These are phyloP conservation scores for Gossypium longicalyx DNA, from an alignment of 345 rosid species.

Conservation along the genomic window DNA sequence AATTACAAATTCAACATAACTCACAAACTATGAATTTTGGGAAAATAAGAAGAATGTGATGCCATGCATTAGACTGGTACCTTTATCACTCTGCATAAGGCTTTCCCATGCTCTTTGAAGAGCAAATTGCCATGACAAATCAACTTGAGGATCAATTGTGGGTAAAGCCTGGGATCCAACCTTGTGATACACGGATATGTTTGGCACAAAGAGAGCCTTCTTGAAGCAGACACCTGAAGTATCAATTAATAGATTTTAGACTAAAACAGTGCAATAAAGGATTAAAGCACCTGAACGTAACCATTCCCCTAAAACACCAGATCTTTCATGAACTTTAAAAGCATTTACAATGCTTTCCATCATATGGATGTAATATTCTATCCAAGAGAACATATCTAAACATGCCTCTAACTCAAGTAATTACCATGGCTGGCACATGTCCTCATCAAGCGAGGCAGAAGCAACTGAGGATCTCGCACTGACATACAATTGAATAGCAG, in stretches of 20 bases:
- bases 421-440: constrained; percentile 54
- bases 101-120: constrained; percentile 82
- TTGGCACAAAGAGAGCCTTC: constrained; percentile 88
- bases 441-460: constrained; percentile 56
- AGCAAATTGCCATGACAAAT: constrained; percentile 73
- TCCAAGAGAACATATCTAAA: too few species aligned
- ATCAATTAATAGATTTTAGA: constrained; percentile 1
- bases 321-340: constrained; percentile 1
- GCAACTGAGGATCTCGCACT: constrained; percentile 82
- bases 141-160: constrained; percentile 43
- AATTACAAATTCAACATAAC: not conserved
- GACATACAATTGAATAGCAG: constrained; percentile 91
- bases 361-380: not conserved
- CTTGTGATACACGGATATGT: constrained; percentile 70
- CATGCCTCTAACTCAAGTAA: constrained; percentile 6
- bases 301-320: not conserved
- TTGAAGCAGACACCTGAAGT: constrained; percentile 69
- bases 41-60: not conserved
- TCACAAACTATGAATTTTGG: not conserved
- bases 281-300: not conserved
- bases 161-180: constrained; percentile 61
- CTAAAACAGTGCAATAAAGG: not conserved
- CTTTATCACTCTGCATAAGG: constrained; percentile 51
- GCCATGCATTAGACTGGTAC: constrained; percentile 23
- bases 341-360: not conserved